These are phyloP conservation scores for Solanum hybrid DNA, from an alignment of 305 asterid genomes.

Conservation along the genomic window DNA sequence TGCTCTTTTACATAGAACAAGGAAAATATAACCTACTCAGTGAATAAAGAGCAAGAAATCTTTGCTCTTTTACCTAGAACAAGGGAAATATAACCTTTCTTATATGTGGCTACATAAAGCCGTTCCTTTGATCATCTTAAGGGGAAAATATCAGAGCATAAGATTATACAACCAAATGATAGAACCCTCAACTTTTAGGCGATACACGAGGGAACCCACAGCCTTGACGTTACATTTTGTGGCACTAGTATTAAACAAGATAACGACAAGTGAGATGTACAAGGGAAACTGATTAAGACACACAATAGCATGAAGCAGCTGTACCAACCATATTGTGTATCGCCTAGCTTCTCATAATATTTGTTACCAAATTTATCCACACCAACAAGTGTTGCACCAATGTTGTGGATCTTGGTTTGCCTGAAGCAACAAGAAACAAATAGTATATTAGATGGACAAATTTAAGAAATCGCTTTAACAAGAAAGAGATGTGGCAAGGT, in stretches of 20 bases:
- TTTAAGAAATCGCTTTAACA: background rate
- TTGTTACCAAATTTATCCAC: constrained; percentile 91
- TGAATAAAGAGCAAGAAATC: background rate
- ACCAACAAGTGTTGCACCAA: constrained; percentile 84
- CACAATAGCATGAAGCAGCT: constrained; percentile 8
- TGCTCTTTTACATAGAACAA: background rate
- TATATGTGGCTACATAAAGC: background rate
- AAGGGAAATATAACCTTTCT: background rate
- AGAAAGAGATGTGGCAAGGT: background rate
- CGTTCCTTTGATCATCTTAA: background rate
- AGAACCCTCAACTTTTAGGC: background rate
- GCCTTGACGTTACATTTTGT: background rate
- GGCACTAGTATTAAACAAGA: background rate
- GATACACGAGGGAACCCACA: background rate
- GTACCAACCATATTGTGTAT: constrained; percentile 71
- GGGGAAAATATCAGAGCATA: background rate
- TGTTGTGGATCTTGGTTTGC: constrained; percentile 92
- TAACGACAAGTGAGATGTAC: background rate
- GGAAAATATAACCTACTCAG: background rate
- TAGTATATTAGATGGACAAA: background rate
- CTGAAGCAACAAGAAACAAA: constrained; percentile 22
- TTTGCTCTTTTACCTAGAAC: background rate
- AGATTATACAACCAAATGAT: background rate
- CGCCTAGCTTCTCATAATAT: constrained; percentile 81
- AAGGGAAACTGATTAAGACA: background rate